Evolutionary conservation across 768 basidiomycete species (phyloP).

Genomic region (Butyriboletus loyo): DNA sequence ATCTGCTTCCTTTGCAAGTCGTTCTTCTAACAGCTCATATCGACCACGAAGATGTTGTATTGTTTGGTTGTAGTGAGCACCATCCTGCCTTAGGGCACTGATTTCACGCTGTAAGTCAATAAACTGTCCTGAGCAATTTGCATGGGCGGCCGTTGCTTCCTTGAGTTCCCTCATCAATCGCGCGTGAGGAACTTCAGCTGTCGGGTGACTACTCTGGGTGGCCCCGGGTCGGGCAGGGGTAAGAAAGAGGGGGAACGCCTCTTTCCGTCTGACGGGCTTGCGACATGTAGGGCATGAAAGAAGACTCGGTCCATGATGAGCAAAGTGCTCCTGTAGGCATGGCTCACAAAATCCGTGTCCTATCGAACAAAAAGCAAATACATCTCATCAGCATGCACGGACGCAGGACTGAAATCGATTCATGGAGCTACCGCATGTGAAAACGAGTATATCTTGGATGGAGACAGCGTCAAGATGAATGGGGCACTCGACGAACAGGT

Average conservation of each 20-base stretch:
- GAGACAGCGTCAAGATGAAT: constrained; percentile 30
- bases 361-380: constrained; percentile 15
- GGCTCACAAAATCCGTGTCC: constrained; percentile 33
- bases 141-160: constrained; percentile 12
- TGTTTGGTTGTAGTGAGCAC: constrained; percentile 4
- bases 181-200: constrained; percentile 3
- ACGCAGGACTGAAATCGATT: constrained; percentile 1
- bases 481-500: constrained; percentile 29
- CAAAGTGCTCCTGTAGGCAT: constrained; percentile 24
- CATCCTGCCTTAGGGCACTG: constrained; percentile 4
- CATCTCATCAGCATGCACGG: constrained; percentile 9
- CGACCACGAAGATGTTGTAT: constrained; percentile 15
- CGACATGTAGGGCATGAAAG: constrained; percentile 30
- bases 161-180: constrained; percentile 14
- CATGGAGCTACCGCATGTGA: constrained; percentile 29
- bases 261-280: constrained; percentile 25
- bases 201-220: background rate
- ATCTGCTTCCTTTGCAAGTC: constrained; percentile 6
- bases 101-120: constrained; percentile 13
- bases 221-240: constrained; percentile 10
- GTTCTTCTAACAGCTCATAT: constrained; percentile 12
- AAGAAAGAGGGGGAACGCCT: constrained; percentile 28
- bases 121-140: constrained; percentile 8
- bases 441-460: constrained; percentile 26
- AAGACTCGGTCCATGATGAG: constrained; percentile 4